Evolutionary conservation across 1,284 basidiomycete species (phyloP).

Genomic region (Schizophyllum commune): DNA sequence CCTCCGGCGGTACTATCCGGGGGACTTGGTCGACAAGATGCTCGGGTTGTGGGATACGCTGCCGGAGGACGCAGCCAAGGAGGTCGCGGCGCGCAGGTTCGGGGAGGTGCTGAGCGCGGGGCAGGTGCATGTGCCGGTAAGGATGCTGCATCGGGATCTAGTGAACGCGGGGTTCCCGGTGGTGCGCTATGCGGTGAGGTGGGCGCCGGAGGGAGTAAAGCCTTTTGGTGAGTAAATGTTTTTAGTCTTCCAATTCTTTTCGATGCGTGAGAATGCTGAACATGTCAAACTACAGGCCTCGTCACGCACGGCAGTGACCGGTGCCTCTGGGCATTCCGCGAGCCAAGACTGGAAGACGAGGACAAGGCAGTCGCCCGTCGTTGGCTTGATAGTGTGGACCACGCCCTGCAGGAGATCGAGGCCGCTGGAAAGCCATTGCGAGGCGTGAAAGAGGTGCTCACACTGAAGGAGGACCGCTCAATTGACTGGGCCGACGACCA

Average conservation of each 20-base stretch:
- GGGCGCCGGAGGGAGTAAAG: conserved; percentile 55
- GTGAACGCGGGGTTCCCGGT: conserved; percentile 48
- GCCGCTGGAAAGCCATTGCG: conserved; percentile 21
- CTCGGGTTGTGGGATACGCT: conserved; percentile 35
- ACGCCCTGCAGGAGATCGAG: conserved; percentile 32
- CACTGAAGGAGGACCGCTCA: conserved; percentile 38
- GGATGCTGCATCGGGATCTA: conserved; percentile 57
- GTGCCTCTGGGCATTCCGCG: conserved; percentile 31
- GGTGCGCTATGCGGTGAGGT: conserved; percentile 59
- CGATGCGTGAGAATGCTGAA: not conserved
- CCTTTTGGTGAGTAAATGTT: conserved; percentile 36
- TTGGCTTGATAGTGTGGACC: conserved; percentile 43
- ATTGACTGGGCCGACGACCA: conserved; percentile 50
- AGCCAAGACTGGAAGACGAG: conserved; percentile 27
- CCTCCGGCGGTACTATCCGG: conserved; percentile 54
- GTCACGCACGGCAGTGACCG: conserved; percentile 65
- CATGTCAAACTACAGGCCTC: conserved; percentile 33
- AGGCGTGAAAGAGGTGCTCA: conserved; percentile 35
- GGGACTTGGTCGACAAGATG: conserved; percentile 36
- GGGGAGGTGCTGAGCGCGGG: conserved; percentile 58
- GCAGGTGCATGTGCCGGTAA: conserved; percentile 64
- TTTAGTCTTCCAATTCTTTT: too few relatives aligned
- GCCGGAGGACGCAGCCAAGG: conserved; percentile 26
- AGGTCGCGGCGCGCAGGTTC: conserved; percentile 38
- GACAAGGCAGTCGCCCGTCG: conserved; percentile 37